Base-by-base conservation (phyloP, 345 rosid genomes). In the Triadica sebifera region DNA sequence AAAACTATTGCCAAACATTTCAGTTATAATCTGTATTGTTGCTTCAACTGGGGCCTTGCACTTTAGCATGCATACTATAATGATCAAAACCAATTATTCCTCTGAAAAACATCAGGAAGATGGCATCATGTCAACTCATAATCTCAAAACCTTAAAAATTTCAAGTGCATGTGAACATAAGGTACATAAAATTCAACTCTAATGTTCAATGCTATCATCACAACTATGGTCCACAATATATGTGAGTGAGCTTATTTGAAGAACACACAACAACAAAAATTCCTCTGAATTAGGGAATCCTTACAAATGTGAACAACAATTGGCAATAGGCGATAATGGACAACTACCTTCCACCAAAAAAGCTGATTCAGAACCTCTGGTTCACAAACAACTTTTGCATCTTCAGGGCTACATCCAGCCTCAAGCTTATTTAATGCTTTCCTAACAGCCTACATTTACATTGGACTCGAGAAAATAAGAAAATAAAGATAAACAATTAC, bases 371-470 rank as follows among this genome's bases (percentile, higher is more conserved):
- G 77, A 84, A 87, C 81, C 59, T 80, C 90, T 55, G 93, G 95
- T 74, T 79, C 93, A 86, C 98, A 94, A 80, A 94, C 91, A 78
- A 91, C 91, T 82, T 84, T 84, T 61, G 95, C 97, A 87, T 94
- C 97, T 84, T 91, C 97, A 38, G 84, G 84, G 75, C 81, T 85
- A 75, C 81, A 84, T 63, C 91, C 92, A 72, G 82, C 82, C 74
- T 89, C 93, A 41, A 90, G 81, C 85, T 79, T 90, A 85, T 86
- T 81, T 53, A 88, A 76, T 61, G 99, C 99, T 81, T 90, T 82
- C 76, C 86, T 86, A 78, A 88, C 79, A 80, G 97, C 99, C 99
- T 95, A 84, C 53, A 74, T 29, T n/a, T n/a, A 38, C 5, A 62
- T 57, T 70, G 59, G 24, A 58, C 25, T 17, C 10, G 38, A 17